phyloP scores from a whole-genome alignment of 83 land plant species.

The Thuja plicata region DNA sequence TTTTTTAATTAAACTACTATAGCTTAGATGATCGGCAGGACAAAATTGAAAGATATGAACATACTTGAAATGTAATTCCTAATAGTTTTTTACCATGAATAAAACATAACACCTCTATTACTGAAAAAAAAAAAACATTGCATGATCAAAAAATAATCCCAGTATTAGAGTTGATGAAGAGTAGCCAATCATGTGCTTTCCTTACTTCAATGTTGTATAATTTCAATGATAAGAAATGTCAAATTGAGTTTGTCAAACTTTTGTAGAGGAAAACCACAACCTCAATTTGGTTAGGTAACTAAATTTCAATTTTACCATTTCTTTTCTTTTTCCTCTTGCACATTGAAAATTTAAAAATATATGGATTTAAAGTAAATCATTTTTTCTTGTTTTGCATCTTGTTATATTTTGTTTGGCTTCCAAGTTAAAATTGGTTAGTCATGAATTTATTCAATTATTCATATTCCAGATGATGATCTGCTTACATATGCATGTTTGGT shows the following conservation, averaged over 20 bases:
- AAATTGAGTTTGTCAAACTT: neutral
- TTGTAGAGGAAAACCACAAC: neutral
- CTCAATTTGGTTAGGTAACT: neutral
- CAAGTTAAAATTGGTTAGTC: neutral
- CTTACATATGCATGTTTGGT: constrained; percentile 16
- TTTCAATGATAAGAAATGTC: neutral
- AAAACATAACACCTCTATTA: no score
- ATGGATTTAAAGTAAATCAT: neutral
- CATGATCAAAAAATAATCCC: no score
- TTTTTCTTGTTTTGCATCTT: neutral
- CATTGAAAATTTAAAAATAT: neutral
- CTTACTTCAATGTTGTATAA: no score
- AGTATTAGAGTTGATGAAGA: no score
- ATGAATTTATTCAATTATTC: neutral
- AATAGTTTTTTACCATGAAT: no score
- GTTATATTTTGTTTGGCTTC: neutral
- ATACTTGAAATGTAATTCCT: no score
- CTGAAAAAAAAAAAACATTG: no score
- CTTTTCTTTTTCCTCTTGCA: neutral
- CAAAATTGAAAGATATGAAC: no score
- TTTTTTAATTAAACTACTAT: no score
- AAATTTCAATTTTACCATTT: no score
- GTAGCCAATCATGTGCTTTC: no score
- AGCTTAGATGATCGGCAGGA: no score
- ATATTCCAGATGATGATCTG: constrained; percentile 3